phyloP scores from a whole-genome alignment of 768 basidiomycete species.

The Flagelloscypha sp. region DNA sequence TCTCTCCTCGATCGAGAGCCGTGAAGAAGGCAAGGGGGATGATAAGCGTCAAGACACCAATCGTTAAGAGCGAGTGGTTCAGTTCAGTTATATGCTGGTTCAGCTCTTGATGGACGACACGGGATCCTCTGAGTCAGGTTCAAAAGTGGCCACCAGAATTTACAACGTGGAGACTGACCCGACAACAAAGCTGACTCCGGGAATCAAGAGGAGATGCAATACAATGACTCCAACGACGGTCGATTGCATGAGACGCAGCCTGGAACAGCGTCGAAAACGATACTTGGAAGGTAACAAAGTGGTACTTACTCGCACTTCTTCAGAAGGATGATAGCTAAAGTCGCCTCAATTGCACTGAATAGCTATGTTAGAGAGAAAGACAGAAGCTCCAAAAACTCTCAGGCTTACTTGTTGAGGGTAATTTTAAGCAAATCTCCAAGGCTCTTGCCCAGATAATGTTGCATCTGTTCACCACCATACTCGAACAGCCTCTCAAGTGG shows the following conservation, averaged over 20 bases:
- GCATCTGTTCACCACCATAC: slow-evolving; percentile 46
- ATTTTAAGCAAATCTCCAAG: slow-evolving; percentile 61
- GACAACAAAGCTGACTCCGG: slow-evolving; percentile 64
- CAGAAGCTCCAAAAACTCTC: neutral
- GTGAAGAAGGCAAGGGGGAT: slow-evolving; percentile 65
- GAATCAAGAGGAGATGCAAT: slow-evolving; percentile 65
- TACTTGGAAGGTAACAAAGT: no score
- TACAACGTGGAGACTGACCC: no score
- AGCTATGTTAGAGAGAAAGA: no score
- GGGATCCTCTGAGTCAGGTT: no score
- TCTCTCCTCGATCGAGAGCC: slow-evolving; percentile 33
- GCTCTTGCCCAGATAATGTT: slow-evolving; percentile 45
- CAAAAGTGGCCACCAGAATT: no score
- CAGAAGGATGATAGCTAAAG: slow-evolving; percentile 60
- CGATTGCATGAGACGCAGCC: slow-evolving; percentile 54
- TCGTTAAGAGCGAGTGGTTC: slow-evolving; percentile 59
- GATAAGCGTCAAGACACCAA: slow-evolving; percentile 58
- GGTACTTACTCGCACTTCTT: slow-evolving; percentile 60
- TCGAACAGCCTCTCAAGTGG: slow-evolving; percentile 62
- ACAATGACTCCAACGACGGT: slow-evolving; percentile 63
- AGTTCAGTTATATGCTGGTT: slow-evolving; percentile 58
- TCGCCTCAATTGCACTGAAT: slow-evolving; percentile 61
- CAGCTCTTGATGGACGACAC: slow-evolving; percentile 57
- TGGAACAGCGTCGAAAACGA: no score
- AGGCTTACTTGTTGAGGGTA: slow-evolving; percentile 54